Evolutionary conservation across 108 stramenopile genomes (phyloP), one percentile per base, ranked within the genome.

Genomic region (Fragilariopsis cylindrus): DNA sequence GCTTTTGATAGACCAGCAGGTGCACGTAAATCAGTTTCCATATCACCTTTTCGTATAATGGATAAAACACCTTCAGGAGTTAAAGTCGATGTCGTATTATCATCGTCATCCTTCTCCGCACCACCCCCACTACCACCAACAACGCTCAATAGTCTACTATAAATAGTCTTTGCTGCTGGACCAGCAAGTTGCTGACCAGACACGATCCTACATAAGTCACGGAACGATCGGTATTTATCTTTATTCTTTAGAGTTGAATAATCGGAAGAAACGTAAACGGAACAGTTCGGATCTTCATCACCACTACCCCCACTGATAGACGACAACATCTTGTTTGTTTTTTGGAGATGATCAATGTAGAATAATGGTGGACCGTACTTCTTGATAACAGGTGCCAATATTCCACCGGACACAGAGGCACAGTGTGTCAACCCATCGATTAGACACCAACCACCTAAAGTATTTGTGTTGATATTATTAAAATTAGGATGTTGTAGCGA

Each of bases 161-260:
- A 88, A 41, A 79, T 75, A 7, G 74, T 55, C 44, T 70, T 60
- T 15, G 87, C 87, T 4, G 82, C 80, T 3, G 57, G 50, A 16
- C 83, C 83, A 3, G 87, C 76, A 18, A 85, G 70, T 60, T 81
- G 80, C 52, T 88, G 87, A 19, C 87, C 87, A 11, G 82, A 75
- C 49, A 88, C 66, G 48, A 82, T 85, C 11, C 82, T 80, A 48
- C 84, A 85, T 4, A 88, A 74, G 12, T 80, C 75, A 69, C 77
- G 74, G 74, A 85, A 88, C 11, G 73, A 6, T 21, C 11, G 72
- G 15, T 12, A 42, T 65, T 46, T 11, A 9, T 52, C 48, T 39
- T 8, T 9, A 18, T 56, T 41, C 41, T 45, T 39, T 7, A 13
- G 57, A 12, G 60, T 60, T 13, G 71, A 21, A 62, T 12, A 18